phyloP scores from a whole-genome alignment of 192 early-diverging fungal genomes.

The Piromyces finnis region DNA sequence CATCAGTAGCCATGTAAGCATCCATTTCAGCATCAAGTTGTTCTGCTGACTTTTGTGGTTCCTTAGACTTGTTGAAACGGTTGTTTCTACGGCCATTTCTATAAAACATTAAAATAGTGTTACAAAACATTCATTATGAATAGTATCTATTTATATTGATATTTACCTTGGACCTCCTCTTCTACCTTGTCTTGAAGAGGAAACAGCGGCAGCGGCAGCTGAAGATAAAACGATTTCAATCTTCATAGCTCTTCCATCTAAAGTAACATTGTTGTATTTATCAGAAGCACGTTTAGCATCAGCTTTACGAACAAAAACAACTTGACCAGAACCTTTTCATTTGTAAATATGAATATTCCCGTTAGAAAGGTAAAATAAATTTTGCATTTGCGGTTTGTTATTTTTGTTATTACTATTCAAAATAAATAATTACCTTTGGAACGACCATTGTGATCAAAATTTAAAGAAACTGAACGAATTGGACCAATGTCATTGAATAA shows the following conservation, averaged over 20 bases:
- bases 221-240: background rate
- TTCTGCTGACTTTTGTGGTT: conserved; percentile 9
- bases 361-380: no score
- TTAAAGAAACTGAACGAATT: conserved; percentile 21
- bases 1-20: conserved; percentile 22
- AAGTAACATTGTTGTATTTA: conserved; percentile 24
- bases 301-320: conserved; percentile 17
- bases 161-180: background rate
- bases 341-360: background rate
- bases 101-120: no score
- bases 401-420: no score
- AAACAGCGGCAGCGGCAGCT: background rate
- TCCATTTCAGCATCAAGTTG: conserved; percentile 37
- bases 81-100: background rate
- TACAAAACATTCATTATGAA: no score
- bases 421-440: conserved; percentile 4
- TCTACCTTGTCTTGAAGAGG: background rate
- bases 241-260: conserved; percentile 11
- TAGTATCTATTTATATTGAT: no score
- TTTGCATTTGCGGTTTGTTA: no score
- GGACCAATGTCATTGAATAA: conserved; percentile 12
- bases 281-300: conserved; percentile 22
- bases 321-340: conserved; percentile 14
- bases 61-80: background rate
- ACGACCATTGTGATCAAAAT: conserved; percentile 27